Conservation (phyloP, 495 filamentous ascomycete species). For the Geopyxis carbonaria region DNA sequence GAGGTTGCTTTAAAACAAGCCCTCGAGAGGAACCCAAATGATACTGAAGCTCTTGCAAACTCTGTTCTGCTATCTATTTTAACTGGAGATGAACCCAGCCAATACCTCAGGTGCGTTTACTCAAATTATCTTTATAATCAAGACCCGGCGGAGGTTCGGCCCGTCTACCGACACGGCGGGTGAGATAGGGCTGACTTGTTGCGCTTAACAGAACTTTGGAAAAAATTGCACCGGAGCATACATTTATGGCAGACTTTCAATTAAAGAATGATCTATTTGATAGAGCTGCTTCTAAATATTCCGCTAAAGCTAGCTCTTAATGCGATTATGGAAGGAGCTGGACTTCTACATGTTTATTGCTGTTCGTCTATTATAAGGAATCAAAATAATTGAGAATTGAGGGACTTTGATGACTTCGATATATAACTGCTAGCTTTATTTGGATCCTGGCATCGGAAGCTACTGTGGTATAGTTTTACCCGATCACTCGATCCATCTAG, state of each 20-base stretch:
- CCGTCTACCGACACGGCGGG: neutral
- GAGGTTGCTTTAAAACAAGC: slow-evolving; percentile 71
- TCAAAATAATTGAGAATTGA: too few relatives aligned
- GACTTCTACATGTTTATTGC: too few relatives aligned
- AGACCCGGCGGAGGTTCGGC: neutral
- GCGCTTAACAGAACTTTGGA: slow-evolving; percentile 36
- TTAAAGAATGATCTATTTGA: slow-evolving; percentile 70
- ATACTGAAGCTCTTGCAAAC: slow-evolving; percentile 64
- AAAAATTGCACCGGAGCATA: slow-evolving; percentile 41
- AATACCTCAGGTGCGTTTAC: slow-evolving; percentile 40
- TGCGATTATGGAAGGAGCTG: too few relatives aligned
- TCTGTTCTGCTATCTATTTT: slow-evolving; percentile 59
- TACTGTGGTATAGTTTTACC: too few relatives aligned
- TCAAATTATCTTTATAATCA: neutral
- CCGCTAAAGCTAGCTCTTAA: slow-evolving; percentile 48
- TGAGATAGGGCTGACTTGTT: neutral
- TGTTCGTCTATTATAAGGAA: too few relatives aligned
- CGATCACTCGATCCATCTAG: too few relatives aligned
- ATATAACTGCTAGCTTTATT: too few relatives aligned
- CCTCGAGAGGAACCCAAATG: slow-evolving; percentile 50
- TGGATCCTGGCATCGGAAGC: too few relatives aligned
- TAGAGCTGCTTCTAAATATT: slow-evolving; percentile 59
- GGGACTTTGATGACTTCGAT: too few relatives aligned
- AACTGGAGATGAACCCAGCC: slow-evolving; percentile 47
- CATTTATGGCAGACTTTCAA: slow-evolving; percentile 47